These are phyloP conservation scores for Populus pruinosa DNA, from an alignment of 345 rosid species.

Conservation along the genomic window DNA sequence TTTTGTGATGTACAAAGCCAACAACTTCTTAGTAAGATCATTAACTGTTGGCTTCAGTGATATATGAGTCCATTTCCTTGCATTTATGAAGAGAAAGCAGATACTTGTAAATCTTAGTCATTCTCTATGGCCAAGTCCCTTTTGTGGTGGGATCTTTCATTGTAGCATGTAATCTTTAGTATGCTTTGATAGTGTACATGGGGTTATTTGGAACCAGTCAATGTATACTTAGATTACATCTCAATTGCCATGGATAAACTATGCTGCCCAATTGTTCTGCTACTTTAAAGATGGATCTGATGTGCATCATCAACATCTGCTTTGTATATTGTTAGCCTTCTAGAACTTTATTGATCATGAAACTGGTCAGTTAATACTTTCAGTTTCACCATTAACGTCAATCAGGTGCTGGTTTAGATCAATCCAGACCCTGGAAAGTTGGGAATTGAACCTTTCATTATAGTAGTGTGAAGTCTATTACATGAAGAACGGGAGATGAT, in stretches of 20 bases:
- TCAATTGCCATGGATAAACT: slow-evolving; percentile 9
- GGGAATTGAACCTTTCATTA: neutral
- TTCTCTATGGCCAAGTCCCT: slow-evolving; percentile 20
- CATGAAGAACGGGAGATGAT: neutral
- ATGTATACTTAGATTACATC: slow-evolving; percentile 26
- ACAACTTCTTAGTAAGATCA: slow-evolving; percentile 8
- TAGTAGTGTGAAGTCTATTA: neutral
- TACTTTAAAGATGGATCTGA: neutral
- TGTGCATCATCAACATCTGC: neutral
- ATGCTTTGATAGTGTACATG: slow-evolving; percentile 38
- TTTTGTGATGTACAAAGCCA: neutral
- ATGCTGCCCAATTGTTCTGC: neutral
- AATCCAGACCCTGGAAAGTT: neutral
- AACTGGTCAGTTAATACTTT: neutral
- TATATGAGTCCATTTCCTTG: slow-evolving; percentile 26
- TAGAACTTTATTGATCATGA: neutral
- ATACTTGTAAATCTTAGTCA: slow-evolving; percentile 36
- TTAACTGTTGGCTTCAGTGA: slow-evolving; percentile 15
- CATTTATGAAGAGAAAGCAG: slow-evolving; percentile 28
- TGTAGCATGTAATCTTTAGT: slow-evolving; percentile 23
- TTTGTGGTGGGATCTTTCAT: slow-evolving; percentile 11
- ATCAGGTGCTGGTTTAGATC: neutral
- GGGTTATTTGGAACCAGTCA: slow-evolving; percentile 21
- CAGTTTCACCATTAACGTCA: neutral
- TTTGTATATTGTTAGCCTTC: neutral